These are phyloP conservation scores for Microcos paniculata DNA, from an alignment of 345 rosid species.

Conservation along the genomic window DNA sequence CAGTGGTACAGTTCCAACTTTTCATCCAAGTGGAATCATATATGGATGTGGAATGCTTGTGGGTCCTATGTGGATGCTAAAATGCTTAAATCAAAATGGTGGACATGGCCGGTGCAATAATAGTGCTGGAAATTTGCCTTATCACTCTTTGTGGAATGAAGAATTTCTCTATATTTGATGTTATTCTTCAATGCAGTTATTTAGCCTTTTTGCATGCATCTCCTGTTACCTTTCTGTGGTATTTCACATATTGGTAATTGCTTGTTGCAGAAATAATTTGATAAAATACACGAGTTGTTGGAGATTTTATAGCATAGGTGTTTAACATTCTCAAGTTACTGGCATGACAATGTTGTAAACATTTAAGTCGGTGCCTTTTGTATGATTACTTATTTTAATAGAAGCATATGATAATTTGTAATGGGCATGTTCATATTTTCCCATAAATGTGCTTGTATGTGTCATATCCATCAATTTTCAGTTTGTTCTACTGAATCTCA, in stretches of 20 bases:
- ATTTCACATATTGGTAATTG: not conserved
- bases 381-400: not conserved
- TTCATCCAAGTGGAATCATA: not conserved
- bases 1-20: not conserved
- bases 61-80: not conserved
- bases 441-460: not conserved
- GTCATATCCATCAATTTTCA: not conserved
- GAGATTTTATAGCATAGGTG: not conserved
- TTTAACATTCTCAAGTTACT: slow-evolving; percentile 1
- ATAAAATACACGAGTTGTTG: not conserved
- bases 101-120: not conserved
- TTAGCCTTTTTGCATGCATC: not conserved
- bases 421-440: not conserved
- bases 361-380: not conserved
- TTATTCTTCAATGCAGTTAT: not conserved
- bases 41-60: not conserved
- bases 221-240: not conserved
- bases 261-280: not conserved
- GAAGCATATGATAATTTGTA: not conserved
- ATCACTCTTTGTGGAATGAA: not conserved
- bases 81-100: not conserved
- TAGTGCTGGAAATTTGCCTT: slow-evolving; percentile 1
- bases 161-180: not conserved
- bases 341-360: not conserved
- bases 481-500: not conserved